phyloP scores from a whole-genome alignment of 2,329 filamentous ascomycete genomes.

The Xylaria sp. region DNA sequence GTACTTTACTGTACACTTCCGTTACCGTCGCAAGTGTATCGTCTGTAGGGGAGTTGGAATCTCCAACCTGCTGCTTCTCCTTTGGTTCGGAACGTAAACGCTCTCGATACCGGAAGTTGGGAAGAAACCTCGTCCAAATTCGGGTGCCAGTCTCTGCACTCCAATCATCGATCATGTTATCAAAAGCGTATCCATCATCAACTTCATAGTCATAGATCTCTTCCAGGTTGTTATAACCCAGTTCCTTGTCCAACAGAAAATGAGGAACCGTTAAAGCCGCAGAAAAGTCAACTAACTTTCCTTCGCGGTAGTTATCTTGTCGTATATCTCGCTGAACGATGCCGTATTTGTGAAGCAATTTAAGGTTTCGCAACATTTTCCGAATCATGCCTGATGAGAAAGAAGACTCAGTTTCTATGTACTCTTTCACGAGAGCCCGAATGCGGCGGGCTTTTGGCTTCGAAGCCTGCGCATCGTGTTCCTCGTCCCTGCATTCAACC shows the following conservation, averaged over 20 bases:
- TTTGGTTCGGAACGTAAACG: neutral
- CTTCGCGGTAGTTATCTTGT: neutral
- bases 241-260: neutral
- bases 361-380: neutral
- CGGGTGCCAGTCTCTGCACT: neutral
- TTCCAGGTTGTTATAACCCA: neutral
- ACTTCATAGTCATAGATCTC: neutral
- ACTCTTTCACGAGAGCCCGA: neutral
- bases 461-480: neutral
- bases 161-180: neutral
- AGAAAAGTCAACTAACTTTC: neutral
- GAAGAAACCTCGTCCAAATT: conserved; percentile 1
- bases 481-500: neutral
- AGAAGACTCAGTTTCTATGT: neutral
- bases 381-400: neutral
- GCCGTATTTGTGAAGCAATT: neutral
- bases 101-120: neutral
- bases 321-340: neutral
- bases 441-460: neutral
- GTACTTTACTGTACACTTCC: neutral
- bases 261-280: neutral
- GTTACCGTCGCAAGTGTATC: neutral
- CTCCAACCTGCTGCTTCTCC: neutral
- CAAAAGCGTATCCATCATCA: neutral
- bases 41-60: neutral